phyloP scores from a whole-genome alignment of 768 basidiomycete species.

The Vararia minispora region DNA sequence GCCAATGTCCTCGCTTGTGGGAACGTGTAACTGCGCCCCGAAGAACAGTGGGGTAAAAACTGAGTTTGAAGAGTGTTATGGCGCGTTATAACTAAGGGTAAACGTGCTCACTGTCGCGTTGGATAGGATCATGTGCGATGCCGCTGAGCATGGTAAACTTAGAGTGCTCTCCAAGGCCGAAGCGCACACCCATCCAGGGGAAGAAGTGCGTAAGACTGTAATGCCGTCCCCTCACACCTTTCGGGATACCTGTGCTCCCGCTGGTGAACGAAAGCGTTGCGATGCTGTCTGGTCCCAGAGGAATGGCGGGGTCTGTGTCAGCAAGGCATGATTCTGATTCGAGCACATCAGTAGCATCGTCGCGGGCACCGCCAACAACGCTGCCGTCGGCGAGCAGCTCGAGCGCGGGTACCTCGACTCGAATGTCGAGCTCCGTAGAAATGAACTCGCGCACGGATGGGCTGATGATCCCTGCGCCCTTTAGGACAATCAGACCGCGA shows the following conservation, averaged over 20 bases:
- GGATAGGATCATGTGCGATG: conserved; percentile 98
- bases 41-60: conserved; percentile 99
- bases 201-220: conserved; percentile 98
- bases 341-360: conserved; percentile 48
- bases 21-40: conserved; percentile 90
- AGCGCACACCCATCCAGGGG: conserved; percentile 95
- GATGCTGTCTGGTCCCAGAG: conserved; percentile 88
- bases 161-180: conserved; percentile 59
- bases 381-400: conserved; percentile 55
- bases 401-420: conserved; percentile 85
- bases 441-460: conserved; percentile 81
- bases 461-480: conserved; percentile 76
- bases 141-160: conserved; percentile 98
- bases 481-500: conserved; percentile 81
- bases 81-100: neutral
- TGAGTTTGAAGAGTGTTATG: conserved; percentile 21
- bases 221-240: conserved; percentile 93
- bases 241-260: conserved; percentile 95
- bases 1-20: conserved; percentile 93
- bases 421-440: conserved; percentile 64
- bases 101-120: conserved; percentile 80
- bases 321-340: conserved; percentile 38
- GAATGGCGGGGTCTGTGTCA: conserved; percentile 66
- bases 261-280: conserved; percentile 95
- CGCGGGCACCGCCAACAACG: conserved; percentile 49